phyloP scores from a whole-genome alignment of 805 yeast genomes.

The Sugiyamaella qingdaonensis region DNA sequence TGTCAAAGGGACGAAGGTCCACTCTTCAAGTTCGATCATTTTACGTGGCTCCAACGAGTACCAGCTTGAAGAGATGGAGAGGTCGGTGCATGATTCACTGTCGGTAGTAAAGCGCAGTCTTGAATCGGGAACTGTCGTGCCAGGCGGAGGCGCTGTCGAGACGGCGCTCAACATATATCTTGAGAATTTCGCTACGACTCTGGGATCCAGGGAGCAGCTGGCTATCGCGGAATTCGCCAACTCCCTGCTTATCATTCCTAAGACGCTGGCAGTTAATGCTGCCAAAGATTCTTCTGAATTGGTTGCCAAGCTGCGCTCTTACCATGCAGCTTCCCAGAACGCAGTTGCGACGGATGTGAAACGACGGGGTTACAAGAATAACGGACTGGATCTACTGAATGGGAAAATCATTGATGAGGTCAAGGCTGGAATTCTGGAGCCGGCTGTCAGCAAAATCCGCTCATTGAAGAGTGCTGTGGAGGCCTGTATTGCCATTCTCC shows the following conservation, averaged over 20 bases:
- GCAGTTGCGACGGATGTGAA: slow-evolving; percentile 80
- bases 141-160: slow-evolving; percentile 99
- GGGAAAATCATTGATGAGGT: slow-evolving; percentile 90
- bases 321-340: slow-evolving; percentile 90
- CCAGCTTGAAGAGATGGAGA: slow-evolving; percentile 96
- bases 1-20: slow-evolving; percentile 84
- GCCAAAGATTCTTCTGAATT: slow-evolving; percentile 96
- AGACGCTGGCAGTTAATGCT: slow-evolving; percentile 94
- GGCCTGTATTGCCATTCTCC: slow-evolving; percentile 94
- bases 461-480: slow-evolving; percentile 93
- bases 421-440: slow-evolving; percentile 86
- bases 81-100: slow-evolving; percentile 91
- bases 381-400: slow-evolving; percentile 85
- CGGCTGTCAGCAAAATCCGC: slow-evolving; percentile 88
- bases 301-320: slow-evolving; percentile 91
- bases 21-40: slow-evolving; percentile 85
- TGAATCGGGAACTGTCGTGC: slow-evolving; percentile 91
- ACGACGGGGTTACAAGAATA: slow-evolving; percentile 80
- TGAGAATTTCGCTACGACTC: slow-evolving; percentile 96
- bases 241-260: slow-evolving; percentile 87
- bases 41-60: slow-evolving; percentile 93
- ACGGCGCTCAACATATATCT: slow-evolving; percentile 89
- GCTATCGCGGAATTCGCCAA: slow-evolving; percentile 97
- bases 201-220: slow-evolving; percentile 94
- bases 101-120: slow-evolving; percentile 93